Evolutionary conservation across 768 basidiomycete genomes (phyloP).

Genomic region (Serendipita sp.): DNA sequence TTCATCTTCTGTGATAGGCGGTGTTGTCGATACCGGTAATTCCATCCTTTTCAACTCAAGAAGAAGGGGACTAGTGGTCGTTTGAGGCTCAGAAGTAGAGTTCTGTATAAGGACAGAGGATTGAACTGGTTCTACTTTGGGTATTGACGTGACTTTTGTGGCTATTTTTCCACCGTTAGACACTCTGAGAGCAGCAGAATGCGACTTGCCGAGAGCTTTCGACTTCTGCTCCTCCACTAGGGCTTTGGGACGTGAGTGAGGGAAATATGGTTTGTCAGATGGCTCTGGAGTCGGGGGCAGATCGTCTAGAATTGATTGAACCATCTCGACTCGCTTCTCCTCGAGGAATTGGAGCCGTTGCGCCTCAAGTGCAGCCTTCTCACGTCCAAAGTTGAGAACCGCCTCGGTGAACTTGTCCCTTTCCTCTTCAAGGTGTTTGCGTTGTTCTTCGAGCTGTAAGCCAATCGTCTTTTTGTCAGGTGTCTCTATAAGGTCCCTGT

Average conservation of each 20-base stretch:
- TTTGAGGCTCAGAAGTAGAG: not conserved
- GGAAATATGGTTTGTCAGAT: not conserved
- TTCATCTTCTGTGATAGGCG: not conserved
- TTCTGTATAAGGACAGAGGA: not conserved
- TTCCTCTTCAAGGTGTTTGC: constrained; percentile 46
- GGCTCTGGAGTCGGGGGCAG: constrained; percentile 12
- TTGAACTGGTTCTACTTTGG: not conserved
- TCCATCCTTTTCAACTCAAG: not conserved
- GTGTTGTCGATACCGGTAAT: not conserved
- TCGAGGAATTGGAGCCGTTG: constrained; percentile 46
- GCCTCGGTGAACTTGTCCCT: constrained; percentile 48
- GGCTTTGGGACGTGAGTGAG: constrained; percentile 74
- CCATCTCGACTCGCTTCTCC: constrained; percentile 34
- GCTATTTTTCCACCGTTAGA: not conserved
- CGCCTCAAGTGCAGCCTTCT: constrained; percentile 50
- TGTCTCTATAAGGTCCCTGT: constrained; percentile 33
- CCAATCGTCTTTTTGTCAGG: constrained; percentile 39
- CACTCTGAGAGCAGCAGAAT: not conserved
- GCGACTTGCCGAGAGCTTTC: constrained; percentile 28
- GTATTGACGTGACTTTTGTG: not conserved
- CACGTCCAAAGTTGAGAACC: constrained; percentile 43
- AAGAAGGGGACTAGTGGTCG: not conserved
- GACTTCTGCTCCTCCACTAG: constrained; percentile 62
- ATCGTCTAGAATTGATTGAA: constrained; percentile 9
- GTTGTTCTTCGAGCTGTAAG: constrained; percentile 35